A percentile compares a stretch with the other conserved stretches of the same genome.
These are phyloP conservation scores for Diospyros lotus DNA, from an alignment of 148 eudicot species.

Conservation along the genomic window DNA sequence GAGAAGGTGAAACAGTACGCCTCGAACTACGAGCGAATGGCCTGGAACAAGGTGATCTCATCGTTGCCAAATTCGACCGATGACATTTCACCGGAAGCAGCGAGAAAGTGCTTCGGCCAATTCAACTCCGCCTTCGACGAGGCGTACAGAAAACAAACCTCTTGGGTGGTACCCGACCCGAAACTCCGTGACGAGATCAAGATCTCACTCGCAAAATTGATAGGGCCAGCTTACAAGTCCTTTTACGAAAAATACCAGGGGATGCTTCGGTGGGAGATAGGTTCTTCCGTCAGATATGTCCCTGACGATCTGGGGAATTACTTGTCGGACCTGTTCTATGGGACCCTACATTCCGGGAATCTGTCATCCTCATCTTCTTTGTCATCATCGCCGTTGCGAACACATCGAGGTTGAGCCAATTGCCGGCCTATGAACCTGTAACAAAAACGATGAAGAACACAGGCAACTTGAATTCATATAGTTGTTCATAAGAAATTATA, in stretches of 20 bases:
- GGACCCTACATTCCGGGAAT: conserved; percentile 5
- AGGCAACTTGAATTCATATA: not conserved
- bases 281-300: conserved; percentile 44
- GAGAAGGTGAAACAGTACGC: conserved; percentile 30
- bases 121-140: conserved; percentile 35
- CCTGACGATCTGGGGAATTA: conserved; percentile 78
- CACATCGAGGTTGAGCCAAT: conserved; percentile 1
- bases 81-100: conserved; percentile 16
- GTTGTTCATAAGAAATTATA: no score
- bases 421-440: not conserved
- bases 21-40: conserved; percentile 37
- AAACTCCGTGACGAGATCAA: conserved; percentile 40
- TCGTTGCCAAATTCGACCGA: conserved; percentile 38
- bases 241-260: conserved; percentile 25
- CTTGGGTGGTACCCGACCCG: conserved; percentile 41
- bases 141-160: conserved; percentile 29
- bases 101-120: conserved; percentile 15
- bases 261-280: conserved; percentile 7
- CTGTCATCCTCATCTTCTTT: conserved; percentile 11
- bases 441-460: not conserved
- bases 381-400: not conserved
- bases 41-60: conserved; percentile 36
- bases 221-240: conserved; percentile 24
- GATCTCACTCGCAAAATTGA: conserved; percentile 21
- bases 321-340: conserved; percentile 49